Percentiles rank a stretch among this genome's conserved stretches.
phyloP scores from a whole-genome alignment of 495 filamentous ascomycete species.

The Penicillium canescens region DNA sequence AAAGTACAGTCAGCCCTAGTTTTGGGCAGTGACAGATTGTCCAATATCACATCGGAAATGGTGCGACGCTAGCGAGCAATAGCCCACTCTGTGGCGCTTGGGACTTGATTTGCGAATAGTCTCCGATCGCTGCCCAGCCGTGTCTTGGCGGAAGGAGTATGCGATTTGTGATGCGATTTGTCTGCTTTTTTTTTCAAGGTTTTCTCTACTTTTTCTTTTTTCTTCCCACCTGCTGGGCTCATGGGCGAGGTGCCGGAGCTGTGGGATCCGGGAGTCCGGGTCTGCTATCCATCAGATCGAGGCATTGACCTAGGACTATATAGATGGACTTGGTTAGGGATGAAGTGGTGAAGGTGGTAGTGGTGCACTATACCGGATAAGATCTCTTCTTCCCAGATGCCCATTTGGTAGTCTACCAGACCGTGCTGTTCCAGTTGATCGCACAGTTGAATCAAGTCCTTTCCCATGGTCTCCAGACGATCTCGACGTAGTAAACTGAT shows the following conservation, averaged over 20 bases:
- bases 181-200: not conserved
- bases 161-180: not conserved
- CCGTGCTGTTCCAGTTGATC: constrained; percentile 86
- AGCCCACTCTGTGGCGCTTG: constrained; percentile 20
- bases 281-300: constrained; percentile 54
- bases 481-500: constrained; percentile 68
- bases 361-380: constrained; percentile 58
- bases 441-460: constrained; percentile 76
- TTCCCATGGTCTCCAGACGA: constrained; percentile 74
- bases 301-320: constrained; percentile 64
- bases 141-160: not conserved
- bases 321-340: not conserved
- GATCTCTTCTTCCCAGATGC: constrained; percentile 94
- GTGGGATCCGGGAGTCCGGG: constrained; percentile 32
- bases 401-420: constrained; percentile 95
- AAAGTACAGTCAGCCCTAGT: too few species aligned
- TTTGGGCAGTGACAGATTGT: constrained; percentile 12
- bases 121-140: constrained; percentile 5
- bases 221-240: constrained; percentile 7
- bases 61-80: constrained; percentile 31
- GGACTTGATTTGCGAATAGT: not conserved
- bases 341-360: not conserved
- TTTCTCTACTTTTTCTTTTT: not conserved
- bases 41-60: constrained; percentile 17
- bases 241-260: constrained; percentile 25